phyloP scores from a whole-genome alignment of 768 basidiomycete species.

The Exidia glandulosa region DNA sequence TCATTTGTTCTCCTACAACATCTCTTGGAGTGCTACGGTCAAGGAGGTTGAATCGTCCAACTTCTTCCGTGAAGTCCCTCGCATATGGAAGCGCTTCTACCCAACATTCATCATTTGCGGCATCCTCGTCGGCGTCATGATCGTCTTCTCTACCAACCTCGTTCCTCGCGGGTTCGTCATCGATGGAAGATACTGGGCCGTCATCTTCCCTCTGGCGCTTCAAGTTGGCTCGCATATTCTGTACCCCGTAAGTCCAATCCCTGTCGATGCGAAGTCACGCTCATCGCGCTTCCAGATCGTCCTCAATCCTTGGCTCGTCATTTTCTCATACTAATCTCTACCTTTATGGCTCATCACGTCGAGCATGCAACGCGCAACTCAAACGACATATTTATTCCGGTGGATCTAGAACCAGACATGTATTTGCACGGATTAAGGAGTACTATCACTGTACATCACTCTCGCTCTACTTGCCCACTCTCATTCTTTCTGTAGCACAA shows the following conservation, averaged over 20 bases:
- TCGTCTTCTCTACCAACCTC: conserved; percentile 14
- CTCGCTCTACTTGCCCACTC: no score
- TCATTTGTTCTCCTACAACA: conserved; percentile 47
- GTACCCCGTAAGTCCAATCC: neutral
- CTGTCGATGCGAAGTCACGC: neutral
- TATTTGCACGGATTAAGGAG: no score
- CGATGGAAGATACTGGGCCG: conserved; percentile 22
- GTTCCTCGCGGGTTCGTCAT: conserved; percentile 19
- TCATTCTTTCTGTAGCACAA: no score
- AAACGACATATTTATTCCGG: no score
- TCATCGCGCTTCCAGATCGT: conserved; percentile 39
- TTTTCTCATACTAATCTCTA: conserved; percentile 46
- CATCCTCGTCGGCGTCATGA: conserved; percentile 12
- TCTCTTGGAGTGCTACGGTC: conserved; percentile 23
- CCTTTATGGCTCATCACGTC: no score
- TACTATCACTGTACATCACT: no score
- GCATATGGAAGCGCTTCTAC: conserved; percentile 23
- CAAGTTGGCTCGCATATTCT: conserved; percentile 30
- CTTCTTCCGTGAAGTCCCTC: conserved; percentile 27
- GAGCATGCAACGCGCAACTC: no score
- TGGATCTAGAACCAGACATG: no score
- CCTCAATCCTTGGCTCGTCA: conserved; percentile 83
- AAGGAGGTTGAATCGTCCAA: conserved; percentile 24
- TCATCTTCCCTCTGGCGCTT: conserved; percentile 26
- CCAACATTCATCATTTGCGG: conserved; percentile 27